Evolutionary conservation across 805 yeast genomes (phyloP).

Genomic region (Cyberlindnera maritima): DNA sequence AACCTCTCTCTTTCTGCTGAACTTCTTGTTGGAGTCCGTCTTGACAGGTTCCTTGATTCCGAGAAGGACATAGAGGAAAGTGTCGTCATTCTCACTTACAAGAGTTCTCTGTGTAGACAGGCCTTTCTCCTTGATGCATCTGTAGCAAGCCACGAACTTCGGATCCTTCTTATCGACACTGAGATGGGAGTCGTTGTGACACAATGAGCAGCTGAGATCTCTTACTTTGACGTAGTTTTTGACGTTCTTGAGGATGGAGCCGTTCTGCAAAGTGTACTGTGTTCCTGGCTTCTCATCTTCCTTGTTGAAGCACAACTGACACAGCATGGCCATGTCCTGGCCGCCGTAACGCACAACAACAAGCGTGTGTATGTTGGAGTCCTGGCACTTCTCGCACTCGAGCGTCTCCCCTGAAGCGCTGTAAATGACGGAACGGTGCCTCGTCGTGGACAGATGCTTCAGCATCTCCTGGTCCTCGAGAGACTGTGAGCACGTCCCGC

Average conservation of each 20-base stretch:
- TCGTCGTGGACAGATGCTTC: conserved; percentile 49
- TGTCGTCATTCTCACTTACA: conserved; percentile 45
- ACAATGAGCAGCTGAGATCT: conserved; percentile 46
- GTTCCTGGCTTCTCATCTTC: conserved; percentile 45
- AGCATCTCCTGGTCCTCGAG: conserved; percentile 40
- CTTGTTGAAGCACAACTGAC: conserved; percentile 43
- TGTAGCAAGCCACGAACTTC: conserved; percentile 38
- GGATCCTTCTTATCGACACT: conserved; percentile 31
- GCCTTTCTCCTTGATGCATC: conserved; percentile 35
- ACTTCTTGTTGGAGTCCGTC: conserved; percentile 8
- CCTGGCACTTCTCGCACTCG: conserved; percentile 55
- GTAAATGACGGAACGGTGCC: conserved; percentile 49
- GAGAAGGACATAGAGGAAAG: conserved; percentile 43
- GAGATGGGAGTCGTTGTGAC: conserved; percentile 42
- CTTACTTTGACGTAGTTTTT: conserved; percentile 46
- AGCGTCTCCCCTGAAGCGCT: conserved; percentile 39
- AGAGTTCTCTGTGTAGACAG: conserved; percentile 23
- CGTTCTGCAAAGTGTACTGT: conserved; percentile 50
- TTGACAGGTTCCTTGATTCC: conserved; percentile 42
- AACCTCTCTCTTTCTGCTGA: conserved; percentile 32
- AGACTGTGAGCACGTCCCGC: conserved; percentile 43
- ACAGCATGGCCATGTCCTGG: conserved; percentile 49
- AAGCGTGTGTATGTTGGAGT: conserved; percentile 51
- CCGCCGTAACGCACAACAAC: conserved; percentile 52
- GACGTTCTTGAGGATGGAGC: conserved; percentile 50